These are phyloP conservation scores for Hirsutella minnesotensis DNA, from an alignment of 2,329 filamentous ascomycete genomes.

Conservation along the genomic window DNA sequence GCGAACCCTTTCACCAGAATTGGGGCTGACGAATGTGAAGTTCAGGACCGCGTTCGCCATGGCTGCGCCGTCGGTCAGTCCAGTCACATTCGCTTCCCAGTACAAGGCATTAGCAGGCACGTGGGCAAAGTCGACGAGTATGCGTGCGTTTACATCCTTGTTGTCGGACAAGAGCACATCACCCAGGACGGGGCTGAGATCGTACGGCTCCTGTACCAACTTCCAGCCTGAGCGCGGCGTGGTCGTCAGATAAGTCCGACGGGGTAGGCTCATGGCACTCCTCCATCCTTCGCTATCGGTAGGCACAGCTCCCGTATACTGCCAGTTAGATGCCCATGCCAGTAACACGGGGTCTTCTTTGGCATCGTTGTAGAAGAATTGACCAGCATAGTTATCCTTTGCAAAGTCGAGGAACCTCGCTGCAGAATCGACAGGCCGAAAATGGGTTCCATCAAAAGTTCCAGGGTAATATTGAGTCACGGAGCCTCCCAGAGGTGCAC, in stretches of 20 bases:
- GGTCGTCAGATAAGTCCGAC: constrained; percentile 38
- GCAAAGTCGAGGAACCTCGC: constrained; percentile 20
- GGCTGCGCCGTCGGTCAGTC: constrained; percentile 10
- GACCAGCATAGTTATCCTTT: constrained; percentile 24
- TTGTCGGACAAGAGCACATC: constrained; percentile 28
- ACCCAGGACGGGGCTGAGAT: constrained; percentile 34
- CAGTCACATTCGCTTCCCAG: constrained; percentile 41
- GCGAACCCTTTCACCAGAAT: constrained; percentile 13
- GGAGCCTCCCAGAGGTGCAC: constrained; percentile 43
- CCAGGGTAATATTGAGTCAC: constrained; percentile 45
- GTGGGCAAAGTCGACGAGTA: constrained; percentile 37
- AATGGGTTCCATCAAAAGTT: constrained; percentile 53
- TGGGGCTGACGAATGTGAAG: constrained; percentile 14
- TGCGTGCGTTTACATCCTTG: constrained; percentile 32
- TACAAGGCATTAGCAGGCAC: constrained; percentile 39
- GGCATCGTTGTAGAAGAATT: constrained; percentile 18
- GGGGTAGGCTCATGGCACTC: constrained; percentile 23
- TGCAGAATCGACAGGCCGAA: constrained; percentile 20
- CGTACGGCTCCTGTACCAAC: constrained; percentile 36
- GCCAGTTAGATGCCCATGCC: constrained; percentile 24
- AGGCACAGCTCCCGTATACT: constrained; percentile 18
- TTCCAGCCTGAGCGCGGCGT: constrained; percentile 37
- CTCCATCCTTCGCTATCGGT: constrained; percentile 19
- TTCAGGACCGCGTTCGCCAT: constrained; percentile 13
- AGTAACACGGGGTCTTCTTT: constrained; percentile 18